phyloP scores from a whole-genome alignment of 176 grass and related monocot genomes.

The Zea luxurians region DNA sequence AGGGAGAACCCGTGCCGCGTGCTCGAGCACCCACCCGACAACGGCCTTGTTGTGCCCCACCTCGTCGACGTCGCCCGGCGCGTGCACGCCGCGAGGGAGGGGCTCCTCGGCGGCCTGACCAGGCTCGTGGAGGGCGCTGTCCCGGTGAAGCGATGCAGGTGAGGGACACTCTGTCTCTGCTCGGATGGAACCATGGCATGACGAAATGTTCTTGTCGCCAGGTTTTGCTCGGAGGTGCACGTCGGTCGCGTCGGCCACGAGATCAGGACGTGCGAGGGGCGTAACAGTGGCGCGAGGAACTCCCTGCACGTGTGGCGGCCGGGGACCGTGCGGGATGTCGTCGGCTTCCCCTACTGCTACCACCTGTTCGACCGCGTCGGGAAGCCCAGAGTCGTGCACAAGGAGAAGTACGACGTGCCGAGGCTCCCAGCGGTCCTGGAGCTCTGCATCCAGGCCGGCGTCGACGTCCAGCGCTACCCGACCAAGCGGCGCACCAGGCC shows the following conservation, averaged over 20 bases:
- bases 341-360: constrained; percentile 70
- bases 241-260: constrained; percentile 46
- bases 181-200: neutral
- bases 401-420: constrained; percentile 54
- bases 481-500: constrained; percentile 57
- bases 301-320: constrained; percentile 63
- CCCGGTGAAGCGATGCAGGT: constrained; percentile 59
- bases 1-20: constrained; percentile 59
- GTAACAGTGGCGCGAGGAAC: constrained; percentile 53
- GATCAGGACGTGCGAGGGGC: constrained; percentile 66
- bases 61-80: constrained; percentile 53
- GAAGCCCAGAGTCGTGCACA: constrained; percentile 66
- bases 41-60: constrained; percentile 58
- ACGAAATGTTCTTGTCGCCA: constrained; percentile 21
- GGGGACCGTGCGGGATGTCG: constrained; percentile 47
- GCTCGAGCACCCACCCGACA: constrained; percentile 55
- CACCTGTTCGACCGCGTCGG: constrained; percentile 65
- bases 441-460: constrained; percentile 68
- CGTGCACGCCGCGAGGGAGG: constrained; percentile 55
- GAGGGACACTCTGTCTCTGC: neutral
- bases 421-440: constrained; percentile 63
- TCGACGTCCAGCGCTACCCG: constrained; percentile 54
- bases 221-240: constrained; percentile 65
- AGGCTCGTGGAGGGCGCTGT: constrained; percentile 47
- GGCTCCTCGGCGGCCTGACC: constrained; percentile 43